Conservation (phyloP, 1,139 yeast genomes). For the Pneumocystis carinii region DNA sequence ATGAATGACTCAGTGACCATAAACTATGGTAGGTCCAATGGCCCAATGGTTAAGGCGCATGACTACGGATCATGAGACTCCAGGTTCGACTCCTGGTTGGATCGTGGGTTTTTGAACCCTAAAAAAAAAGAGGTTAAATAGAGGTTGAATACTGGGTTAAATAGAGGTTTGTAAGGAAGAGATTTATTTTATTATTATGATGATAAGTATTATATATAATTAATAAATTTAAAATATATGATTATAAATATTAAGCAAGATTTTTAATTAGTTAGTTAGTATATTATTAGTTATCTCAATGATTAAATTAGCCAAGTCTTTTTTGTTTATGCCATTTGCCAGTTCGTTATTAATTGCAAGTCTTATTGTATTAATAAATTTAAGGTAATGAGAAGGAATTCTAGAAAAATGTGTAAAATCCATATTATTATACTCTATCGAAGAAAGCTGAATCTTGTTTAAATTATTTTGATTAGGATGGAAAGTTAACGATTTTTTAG, state of each 20-base stretch:
- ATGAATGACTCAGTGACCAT: too few relatives aligned
- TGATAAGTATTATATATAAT: neutral
- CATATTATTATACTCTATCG: neutral
- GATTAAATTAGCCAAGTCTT: neutral
- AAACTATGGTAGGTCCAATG: neutral
- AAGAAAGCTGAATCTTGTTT: neutral
- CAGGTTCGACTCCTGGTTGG: conserved; percentile 1
- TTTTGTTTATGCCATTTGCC: neutral
- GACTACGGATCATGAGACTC: conserved; percentile 1
- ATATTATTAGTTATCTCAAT: neutral
- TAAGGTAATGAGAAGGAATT: neutral
- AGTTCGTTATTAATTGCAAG: neutral
- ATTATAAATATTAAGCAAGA: too few relatives aligned
- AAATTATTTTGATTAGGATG: neutral
- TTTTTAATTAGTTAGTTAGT: neutral
- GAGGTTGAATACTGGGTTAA: too few relatives aligned
- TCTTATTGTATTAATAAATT: neutral
- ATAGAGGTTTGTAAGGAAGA: too few relatives aligned
- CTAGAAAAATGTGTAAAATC: neutral
- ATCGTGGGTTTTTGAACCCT: neutral
- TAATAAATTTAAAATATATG: too few relatives aligned
- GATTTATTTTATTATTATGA: neutral
- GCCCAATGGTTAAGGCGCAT: conserved; percentile 1
- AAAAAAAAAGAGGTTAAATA: too few relatives aligned
- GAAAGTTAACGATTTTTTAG: neutral